Base-by-base conservation (phyloP, 2,329 filamentous ascomycete genomes). In the Colletotrichum neosansevieriae region DNA sequence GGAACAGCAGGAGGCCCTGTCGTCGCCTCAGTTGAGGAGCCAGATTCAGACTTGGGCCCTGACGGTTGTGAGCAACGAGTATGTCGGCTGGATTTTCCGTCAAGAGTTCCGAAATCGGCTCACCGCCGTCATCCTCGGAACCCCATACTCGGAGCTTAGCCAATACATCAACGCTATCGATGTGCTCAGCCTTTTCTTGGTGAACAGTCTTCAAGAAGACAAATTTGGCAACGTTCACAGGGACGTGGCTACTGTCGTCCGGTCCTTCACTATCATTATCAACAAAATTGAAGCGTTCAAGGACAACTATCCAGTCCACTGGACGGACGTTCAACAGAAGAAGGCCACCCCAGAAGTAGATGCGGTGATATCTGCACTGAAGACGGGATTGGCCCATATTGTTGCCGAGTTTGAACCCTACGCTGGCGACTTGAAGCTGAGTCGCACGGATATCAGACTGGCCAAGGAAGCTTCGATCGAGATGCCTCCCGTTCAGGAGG, bases 151-250 rank as follows among this genome's bases (percentile, higher is more conserved):
- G 3, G 89, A 92, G 75, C 82, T 89, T 1, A 88, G 87, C 34
- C 81, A 91, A 15, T 91, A 94, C 72, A 79, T 92, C 58, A 89
- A 95, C 75, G 91, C 93, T 1, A 84, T 90, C n/a, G 88, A 89
- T 67, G 87, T 91, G 0, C 81, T 96, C 44, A 89, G 88, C 12
- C 85, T 86, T 57, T 84, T 98, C 32, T 87, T 92, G 0, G 86
- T 93, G 4, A 87, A 87, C 70, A 95, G 92, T 78, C 80, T 98
- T 61, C 82, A 83, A 3, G 94, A 98, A 78, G 95, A 98, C 76
- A 86, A 86, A 53, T 96, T 90, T 75, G 95, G 95, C 13, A 92
- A 93, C 73, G 95, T 97, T n/a, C 91, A 97, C 72, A 85, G 89
- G 49, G 92, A 96, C 71, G 89, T 98, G 2, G 88, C 92, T 1